Base-by-base conservation (phyloP, 139 green algal genomes). In the Pleodorina starrii region DNA sequence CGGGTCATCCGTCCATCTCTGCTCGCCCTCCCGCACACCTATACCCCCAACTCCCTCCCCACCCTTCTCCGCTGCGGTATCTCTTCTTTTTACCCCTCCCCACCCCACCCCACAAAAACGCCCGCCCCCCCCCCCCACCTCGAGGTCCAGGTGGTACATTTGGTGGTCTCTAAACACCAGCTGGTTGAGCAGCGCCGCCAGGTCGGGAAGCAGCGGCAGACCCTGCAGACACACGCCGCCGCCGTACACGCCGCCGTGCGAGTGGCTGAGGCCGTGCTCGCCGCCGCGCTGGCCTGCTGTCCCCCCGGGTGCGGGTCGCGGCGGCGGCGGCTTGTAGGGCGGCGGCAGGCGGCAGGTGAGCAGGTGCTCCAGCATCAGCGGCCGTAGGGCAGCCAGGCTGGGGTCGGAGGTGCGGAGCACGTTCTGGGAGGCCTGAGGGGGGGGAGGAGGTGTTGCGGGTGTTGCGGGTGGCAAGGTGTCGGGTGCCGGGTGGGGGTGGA, bases 171-270 rank as follows among this genome's bases (percentile, higher is more conserved):
- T 5, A 78, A 90, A 86, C 59, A 86, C 76, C 74, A 85, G 68
- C 38, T 90, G 86, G n/a, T 90, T 82, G 12, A 90, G 76, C 44
- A 85, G 63, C 46, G 57, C 75, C 63, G 86, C 86, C 74, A 90
- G 44, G 43, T 85, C 77, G 4, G 86, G 86, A 43, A 90, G 74
- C 57, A 90, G 86, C 36, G 60, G 86, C 59, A 86, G 29, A 0
- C 54, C 74, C 29, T 59, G 10, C 44, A 85, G 75, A n/a, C 48
- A 63, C 17, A 17, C 43, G 25, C 27, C 44, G 43, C 19, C 23
- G 21, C 6, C 63, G 63, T 1, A 19, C 2, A 11, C 21, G 63
- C 63, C 63, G 63, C 63, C 32, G 21, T 73, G 35, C 63, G 63
- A 23, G 35, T 73, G 63, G 63, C 35, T 19, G 21, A 73, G 5